A percentile compares a stretch with the other conserved stretches of the same genome.
Evolutionary conservation across 257 asterid species (phyloP).

Genomic region (Petunia axillaris): DNA sequence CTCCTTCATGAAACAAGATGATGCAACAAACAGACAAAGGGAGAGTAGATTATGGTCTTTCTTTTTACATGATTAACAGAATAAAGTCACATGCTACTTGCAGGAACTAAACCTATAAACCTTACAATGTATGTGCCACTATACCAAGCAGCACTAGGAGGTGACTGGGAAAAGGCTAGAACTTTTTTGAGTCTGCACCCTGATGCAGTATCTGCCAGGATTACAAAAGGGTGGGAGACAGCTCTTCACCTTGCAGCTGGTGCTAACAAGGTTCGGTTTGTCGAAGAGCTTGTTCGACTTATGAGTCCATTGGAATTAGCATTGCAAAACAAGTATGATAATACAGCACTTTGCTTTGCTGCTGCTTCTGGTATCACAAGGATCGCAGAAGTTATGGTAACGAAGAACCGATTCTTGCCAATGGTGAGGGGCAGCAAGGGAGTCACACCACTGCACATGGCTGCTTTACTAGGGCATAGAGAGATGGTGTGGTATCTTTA

Average conservation of each 20-base stretch:
- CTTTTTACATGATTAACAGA: not conserved
- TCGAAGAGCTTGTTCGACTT: slow-evolving; percentile 36
- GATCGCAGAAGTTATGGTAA: slow-evolving; percentile 41
- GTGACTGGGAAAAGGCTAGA: slow-evolving; percentile 43
- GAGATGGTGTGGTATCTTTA: slow-evolving; percentile 47
- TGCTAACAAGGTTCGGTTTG: slow-evolving; percentile 42
- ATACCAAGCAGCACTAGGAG: slow-evolving; percentile 41
- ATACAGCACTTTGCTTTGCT: slow-evolving; percentile 47
- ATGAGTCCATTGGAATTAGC: slow-evolving; percentile 40
- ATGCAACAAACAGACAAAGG: not conserved
- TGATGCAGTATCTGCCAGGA: slow-evolving; percentile 35
- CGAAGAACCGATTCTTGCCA: slow-evolving; percentile 32
- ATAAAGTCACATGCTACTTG: not conserved
- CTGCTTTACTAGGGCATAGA: slow-evolving; percentile 42
- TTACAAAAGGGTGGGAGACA: slow-evolving; percentile 44
- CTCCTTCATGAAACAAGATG: not conserved
- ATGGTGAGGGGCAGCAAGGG: slow-evolving; percentile 47
- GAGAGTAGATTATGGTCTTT: not conserved
- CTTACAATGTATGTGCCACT: slow-evolving; percentile 39
- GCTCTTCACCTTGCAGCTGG: slow-evolving; percentile 47
- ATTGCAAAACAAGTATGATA: slow-evolving; percentile 39
- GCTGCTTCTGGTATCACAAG: slow-evolving; percentile 44
- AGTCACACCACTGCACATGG: slow-evolving; percentile 47
- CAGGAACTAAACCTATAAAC: slow-evolving; percentile 32
- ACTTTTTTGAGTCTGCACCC: slow-evolving; percentile 28